These are phyloP conservation scores for Bipolaris victoriae DNA, from an alignment of 2,329 filamentous ascomycete species.

Conservation along the genomic window DNA sequence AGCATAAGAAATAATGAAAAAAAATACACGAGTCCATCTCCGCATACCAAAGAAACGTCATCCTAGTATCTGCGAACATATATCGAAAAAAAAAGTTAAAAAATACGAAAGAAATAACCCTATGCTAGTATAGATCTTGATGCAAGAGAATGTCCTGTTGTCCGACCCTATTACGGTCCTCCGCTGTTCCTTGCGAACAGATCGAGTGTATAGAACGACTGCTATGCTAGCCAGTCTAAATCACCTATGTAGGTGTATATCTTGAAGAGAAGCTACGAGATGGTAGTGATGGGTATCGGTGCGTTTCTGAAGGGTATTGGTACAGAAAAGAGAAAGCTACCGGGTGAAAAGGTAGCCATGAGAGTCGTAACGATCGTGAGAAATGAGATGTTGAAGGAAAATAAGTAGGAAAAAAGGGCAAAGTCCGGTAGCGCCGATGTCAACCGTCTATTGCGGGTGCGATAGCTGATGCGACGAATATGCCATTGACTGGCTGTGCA, in stretches of 20 bases:
- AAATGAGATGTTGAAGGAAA: conserved; percentile 20
- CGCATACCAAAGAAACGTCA: not conserved
- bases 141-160: conserved; percentile 27
- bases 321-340: conserved; percentile 14
- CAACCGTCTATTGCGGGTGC: conserved; percentile 22
- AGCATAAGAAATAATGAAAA: conserved; percentile 24
- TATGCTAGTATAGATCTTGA: not conserved
- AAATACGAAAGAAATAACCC: conserved; percentile 7
- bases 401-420: conserved; percentile 20
- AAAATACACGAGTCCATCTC: conserved; percentile 12
- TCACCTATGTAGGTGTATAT: conserved; percentile 2
- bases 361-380: conserved; percentile 27
- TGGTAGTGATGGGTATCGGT: conserved; percentile 9
- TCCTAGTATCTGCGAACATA: conserved; percentile 3
- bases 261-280: conserved; percentile 7
- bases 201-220: conserved; percentile 11
- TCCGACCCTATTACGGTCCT: conserved; percentile 27
- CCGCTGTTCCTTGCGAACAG: conserved; percentile 16
- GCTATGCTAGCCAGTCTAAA: conserved; percentile 1
- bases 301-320: conserved; percentile 13
- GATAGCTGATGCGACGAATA: conserved; percentile 26
- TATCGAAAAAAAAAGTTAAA: conserved; percentile 1
- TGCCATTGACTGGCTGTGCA: conserved; percentile 22
- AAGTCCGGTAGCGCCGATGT: conserved; percentile 15
- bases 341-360: not conserved